These are phyloP conservation scores for Achaetomiella virescens DNA, from an alignment of 495 filamentous ascomycete species.

Conservation along the genomic window DNA sequence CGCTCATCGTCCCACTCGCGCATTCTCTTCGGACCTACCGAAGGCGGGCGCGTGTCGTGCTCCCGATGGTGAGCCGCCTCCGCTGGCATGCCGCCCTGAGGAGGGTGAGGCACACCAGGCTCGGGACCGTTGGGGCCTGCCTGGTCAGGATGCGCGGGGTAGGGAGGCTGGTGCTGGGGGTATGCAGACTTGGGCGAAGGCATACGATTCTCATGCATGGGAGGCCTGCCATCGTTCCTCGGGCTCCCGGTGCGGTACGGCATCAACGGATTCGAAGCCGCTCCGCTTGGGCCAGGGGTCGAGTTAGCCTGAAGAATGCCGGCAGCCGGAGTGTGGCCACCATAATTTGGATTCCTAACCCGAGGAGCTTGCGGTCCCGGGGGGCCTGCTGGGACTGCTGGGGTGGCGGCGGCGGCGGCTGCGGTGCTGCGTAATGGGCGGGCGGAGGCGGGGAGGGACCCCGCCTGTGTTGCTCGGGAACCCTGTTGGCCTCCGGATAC, in stretches of 20 bases:
- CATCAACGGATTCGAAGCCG: slow-evolving; percentile 62
- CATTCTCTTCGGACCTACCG: slow-evolving; percentile 73
- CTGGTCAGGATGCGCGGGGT: slow-evolving; percentile 57
- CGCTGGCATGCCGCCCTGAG: slow-evolving; percentile 66
- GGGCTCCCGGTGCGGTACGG: slow-evolving; percentile 75
- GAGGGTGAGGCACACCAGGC: slow-evolving; percentile 63
- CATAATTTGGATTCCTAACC: slow-evolving; percentile 67
- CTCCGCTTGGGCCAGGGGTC: slow-evolving; percentile 27
- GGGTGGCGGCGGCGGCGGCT: slow-evolving; percentile 43
- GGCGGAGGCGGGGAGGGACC: slow-evolving; percentile 47
- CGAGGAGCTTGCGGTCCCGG: slow-evolving; percentile 36
- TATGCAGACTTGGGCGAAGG: slow-evolving; percentile 79
- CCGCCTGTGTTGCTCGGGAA: slow-evolving; percentile 29
- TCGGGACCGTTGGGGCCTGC: slow-evolving; percentile 64
- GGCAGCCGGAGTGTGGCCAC: slow-evolving; percentile 54
- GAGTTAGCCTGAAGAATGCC: slow-evolving; percentile 25
- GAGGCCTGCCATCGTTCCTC: slow-evolving; percentile 68
- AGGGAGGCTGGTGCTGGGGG: slow-evolving; percentile 69
- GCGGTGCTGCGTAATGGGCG: slow-evolving; percentile 53
- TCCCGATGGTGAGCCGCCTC: slow-evolving; percentile 62
- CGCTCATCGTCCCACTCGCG: slow-evolving; percentile 89
- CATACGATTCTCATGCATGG: slow-evolving; percentile 72
- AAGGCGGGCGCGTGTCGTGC: slow-evolving; percentile 66
- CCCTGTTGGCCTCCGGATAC: slow-evolving; percentile 66
- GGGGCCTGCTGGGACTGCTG: slow-evolving; percentile 33